phyloP scores from a whole-genome alignment of 164 flowering plant genomes.

The Umbilicus rupestris region DNA sequence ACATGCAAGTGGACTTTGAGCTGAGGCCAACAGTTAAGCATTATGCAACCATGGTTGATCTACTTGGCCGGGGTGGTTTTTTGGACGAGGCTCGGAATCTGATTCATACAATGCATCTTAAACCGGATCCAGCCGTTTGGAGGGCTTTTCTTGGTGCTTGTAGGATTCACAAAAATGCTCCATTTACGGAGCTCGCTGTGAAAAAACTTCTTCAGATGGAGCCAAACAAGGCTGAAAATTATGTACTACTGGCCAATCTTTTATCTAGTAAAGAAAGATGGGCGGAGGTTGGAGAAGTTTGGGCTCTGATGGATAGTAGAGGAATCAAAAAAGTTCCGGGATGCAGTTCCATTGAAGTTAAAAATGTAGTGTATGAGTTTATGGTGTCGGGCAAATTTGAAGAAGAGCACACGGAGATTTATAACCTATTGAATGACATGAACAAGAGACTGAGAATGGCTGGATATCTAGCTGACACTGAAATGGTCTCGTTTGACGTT shows the following conservation, averaged over 20 bases:
- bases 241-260: conserved; percentile 19
- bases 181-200: conserved; percentile 18
- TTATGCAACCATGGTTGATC: conserved; percentile 29
- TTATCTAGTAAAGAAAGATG: conserved; percentile 19
- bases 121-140: conserved; percentile 23
- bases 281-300: conserved; percentile 17
- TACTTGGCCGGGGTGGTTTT: conserved; percentile 24
- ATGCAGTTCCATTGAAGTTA: conserved; percentile 23
- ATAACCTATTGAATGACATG: conserved; percentile 15
- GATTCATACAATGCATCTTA: conserved; percentile 17
- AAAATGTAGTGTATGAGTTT: conserved; percentile 22
- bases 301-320: conserved; percentile 16
- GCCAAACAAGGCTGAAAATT: conserved; percentile 21
- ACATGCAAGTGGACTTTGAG: conserved; percentile 18
- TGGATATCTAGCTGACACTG: conserved; percentile 20
- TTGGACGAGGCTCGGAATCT: conserved; percentile 22
- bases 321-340: conserved; percentile 18
- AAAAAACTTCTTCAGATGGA: conserved; percentile 20
- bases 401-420: conserved; percentile 16
- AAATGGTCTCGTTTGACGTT: conserved; percentile 20
- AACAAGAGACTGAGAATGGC: conserved; percentile 14
- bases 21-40: conserved; percentile 22
- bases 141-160: conserved; percentile 27
- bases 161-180: conserved; percentile 14
- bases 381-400: conserved; percentile 15